These are phyloP conservation scores for Russula foetens DNA, from an alignment of 768 basidiomycete genomes.

Conservation along the genomic window DNA sequence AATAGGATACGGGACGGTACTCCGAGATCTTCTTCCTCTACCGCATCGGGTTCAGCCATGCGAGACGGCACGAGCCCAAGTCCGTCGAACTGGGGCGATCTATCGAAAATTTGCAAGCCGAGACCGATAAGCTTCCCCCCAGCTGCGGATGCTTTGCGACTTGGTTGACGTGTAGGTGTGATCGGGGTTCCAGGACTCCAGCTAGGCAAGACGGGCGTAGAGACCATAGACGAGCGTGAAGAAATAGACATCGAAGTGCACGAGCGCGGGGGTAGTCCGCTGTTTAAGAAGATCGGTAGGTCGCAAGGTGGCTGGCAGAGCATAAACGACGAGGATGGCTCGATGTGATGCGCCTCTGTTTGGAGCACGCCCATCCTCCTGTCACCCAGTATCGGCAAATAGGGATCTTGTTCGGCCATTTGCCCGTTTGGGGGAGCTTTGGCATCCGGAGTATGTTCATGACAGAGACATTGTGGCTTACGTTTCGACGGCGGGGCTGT, in stretches of 20 bases:
- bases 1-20: slow-evolving; percentile 20
- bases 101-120: slow-evolving; percentile 13
- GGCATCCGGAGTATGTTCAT: not conserved
- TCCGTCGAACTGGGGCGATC: slow-evolving; percentile 15
- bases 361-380: not conserved
- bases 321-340: slow-evolving; percentile 10
- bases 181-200: slow-evolving; percentile 7
- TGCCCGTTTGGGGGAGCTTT: not conserved
- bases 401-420: not conserved
- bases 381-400: not conserved
- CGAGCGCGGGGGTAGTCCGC: slow-evolving; percentile 10
- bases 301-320: slow-evolving; percentile 6
- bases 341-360: not conserved
- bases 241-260: slow-evolving; percentile 11
- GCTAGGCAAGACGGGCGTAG: slow-evolving; percentile 11
- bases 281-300: slow-evolving; percentile 12
- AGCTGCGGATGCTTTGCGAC: not conserved
- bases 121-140: slow-evolving; percentile 14
- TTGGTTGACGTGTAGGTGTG: slow-evolving; percentile 15
- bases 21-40: slow-evolving; percentile 10
- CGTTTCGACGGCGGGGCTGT: not conserved
- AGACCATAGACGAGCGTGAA: slow-evolving; percentile 16
- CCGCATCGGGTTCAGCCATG: slow-evolving; percentile 9
- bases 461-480: not conserved
- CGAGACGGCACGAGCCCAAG: slow-evolving; percentile 14